Evolutionary conservation across 1,284 basidiomycete genomes (phyloP).

Genomic region (Moesziomyces parantarcticus): DNA sequence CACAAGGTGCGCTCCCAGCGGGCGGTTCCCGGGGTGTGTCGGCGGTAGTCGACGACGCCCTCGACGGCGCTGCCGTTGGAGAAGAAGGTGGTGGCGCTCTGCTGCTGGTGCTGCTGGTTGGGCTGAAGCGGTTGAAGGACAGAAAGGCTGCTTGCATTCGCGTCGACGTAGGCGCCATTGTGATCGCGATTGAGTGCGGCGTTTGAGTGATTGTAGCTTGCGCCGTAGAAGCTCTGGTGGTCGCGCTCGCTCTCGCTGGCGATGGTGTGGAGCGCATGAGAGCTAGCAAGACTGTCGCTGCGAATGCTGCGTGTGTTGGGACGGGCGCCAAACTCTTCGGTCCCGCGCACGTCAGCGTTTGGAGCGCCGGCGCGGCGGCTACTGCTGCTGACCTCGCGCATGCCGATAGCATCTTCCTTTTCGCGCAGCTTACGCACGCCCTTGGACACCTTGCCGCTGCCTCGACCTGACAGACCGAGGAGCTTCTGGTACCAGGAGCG

Average conservation of each 20-base stretch:
- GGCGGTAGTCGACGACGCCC: slow-evolving; percentile 76
- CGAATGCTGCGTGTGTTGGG: slow-evolving; percentile 25
- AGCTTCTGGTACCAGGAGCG: slow-evolving; percentile 80
- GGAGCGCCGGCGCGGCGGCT: slow-evolving; percentile 71
- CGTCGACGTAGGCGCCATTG: slow-evolving; percentile 4
- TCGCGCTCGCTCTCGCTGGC: slow-evolving; percentile 58
- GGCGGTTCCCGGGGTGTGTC: slow-evolving; percentile 77
- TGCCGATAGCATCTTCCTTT: slow-evolving; percentile 75
- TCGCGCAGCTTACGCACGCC: slow-evolving; percentile 87
- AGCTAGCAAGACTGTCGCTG: slow-evolving; percentile 51
- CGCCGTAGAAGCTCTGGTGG: slow-evolving; percentile 21
- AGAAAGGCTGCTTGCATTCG: slow-evolving; percentile 32
- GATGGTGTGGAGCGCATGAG: slow-evolving; percentile 53
- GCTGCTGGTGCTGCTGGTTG: slow-evolving; percentile 16
- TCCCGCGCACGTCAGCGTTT: slow-evolving; percentile 39
- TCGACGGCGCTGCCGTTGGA: slow-evolving; percentile 22
- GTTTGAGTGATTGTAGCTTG: slow-evolving; percentile 25
- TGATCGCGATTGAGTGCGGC: slow-evolving; percentile 13
- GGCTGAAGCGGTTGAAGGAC: slow-evolving; percentile 25
- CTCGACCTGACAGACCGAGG: slow-evolving; percentile 73
- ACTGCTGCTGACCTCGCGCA: slow-evolving; percentile 51
- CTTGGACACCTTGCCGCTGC: slow-evolving; percentile 74
- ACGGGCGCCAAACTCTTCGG: slow-evolving; percentile 23
- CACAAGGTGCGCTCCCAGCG: slow-evolving; percentile 95
- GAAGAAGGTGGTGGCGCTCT: slow-evolving; percentile 16